phyloP scores from a whole-genome alignment of 2,329 filamentous ascomycete genomes.

The Nemania sp. region DNA sequence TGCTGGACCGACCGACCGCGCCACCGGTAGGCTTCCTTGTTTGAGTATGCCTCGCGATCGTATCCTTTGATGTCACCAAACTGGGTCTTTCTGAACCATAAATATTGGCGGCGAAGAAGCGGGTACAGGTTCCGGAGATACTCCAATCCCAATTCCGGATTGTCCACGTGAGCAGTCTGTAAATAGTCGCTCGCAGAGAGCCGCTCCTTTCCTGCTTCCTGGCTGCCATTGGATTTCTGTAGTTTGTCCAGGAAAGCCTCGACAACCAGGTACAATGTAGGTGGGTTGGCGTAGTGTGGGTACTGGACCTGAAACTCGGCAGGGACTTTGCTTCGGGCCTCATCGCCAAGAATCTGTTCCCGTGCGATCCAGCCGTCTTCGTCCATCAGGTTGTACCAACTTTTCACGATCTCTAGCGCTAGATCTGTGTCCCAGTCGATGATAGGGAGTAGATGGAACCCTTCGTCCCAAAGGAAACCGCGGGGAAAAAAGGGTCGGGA shows the following conservation, averaged over 20 bases:
- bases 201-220: constrained; percentile 49
- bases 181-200: constrained; percentile 48
- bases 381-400: constrained; percentile 96
- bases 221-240: constrained; percentile 57
- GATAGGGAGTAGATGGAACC: constrained; percentile 90
- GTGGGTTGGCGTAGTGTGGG: constrained; percentile 56
- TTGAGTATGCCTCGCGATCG: constrained; percentile 84
- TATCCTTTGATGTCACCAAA: constrained; percentile 88
- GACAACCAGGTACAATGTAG: constrained; percentile 88
- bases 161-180: constrained; percentile 68
- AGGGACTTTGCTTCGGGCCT: constrained; percentile 88
- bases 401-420: constrained; percentile 83
- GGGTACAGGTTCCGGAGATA: constrained; percentile 53
- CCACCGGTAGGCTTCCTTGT: constrained; percentile 95
- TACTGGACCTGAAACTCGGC: constrained; percentile 18
- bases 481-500: constrained; percentile 95
- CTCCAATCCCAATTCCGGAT: constrained; percentile 43
- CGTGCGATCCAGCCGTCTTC: constrained; percentile 97
- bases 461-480: constrained; percentile 97
- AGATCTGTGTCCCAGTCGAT: constrained; percentile 94
- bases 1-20: constrained; percentile 85
- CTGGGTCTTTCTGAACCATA: constrained; percentile 95
- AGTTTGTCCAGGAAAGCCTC: constrained; percentile 83
- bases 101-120: constrained; percentile 83
- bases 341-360: constrained; percentile 89